These are phyloP conservation scores for Houttuynia cordata DNA, from an alignment of 164 flowering plant species.

Conservation along the genomic window DNA sequence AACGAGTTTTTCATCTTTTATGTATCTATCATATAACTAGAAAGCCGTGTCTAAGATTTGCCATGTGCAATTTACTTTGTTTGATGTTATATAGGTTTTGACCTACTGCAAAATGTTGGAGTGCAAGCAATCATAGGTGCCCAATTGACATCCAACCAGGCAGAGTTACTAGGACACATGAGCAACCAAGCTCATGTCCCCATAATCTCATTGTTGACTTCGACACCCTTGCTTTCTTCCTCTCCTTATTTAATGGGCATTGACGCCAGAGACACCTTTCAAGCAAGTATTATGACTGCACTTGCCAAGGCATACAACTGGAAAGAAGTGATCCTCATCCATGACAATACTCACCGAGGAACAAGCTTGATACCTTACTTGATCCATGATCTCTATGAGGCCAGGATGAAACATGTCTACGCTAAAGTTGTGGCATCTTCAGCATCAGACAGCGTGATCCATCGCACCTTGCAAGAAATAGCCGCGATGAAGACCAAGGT, in stretches of 20 bases:
- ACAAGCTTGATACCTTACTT: slow-evolving; percentile 12
- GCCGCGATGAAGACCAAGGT: slow-evolving; percentile 15
- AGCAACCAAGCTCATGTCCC: slow-evolving; percentile 16
- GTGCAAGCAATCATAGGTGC: slow-evolving; percentile 23
- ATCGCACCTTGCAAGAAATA: slow-evolving; percentile 8
- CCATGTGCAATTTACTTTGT: neutral
- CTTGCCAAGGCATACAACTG: slow-evolving; percentile 9
- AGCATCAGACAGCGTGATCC: slow-evolving; percentile 8
- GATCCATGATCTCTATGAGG: slow-evolving; percentile 10
- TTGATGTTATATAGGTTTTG: slow-evolving; percentile 9
- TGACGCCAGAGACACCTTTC: slow-evolving; percentile 12
- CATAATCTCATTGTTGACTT: slow-evolving; percentile 12
- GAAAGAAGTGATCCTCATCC: slow-evolving; percentile 12
- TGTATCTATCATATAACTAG: too few species aligned
- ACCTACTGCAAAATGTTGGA: slow-evolving; percentile 9
- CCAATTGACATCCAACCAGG: slow-evolving; percentile 8
- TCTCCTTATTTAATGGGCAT: slow-evolving; percentile 12
- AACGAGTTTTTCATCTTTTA: too few species aligned
- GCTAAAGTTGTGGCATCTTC: slow-evolving; percentile 7
- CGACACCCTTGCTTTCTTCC: slow-evolving; percentile 7
- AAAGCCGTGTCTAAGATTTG: too few species aligned
- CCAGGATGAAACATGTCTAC: neutral
- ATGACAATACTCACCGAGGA: slow-evolving; percentile 14
- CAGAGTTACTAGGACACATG: slow-evolving; percentile 11
- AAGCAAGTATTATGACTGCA: slow-evolving; percentile 16